phyloP scores from a whole-genome alignment of 2,329 filamentous ascomycete species.

The Chalaropsis ovoidea region DNA sequence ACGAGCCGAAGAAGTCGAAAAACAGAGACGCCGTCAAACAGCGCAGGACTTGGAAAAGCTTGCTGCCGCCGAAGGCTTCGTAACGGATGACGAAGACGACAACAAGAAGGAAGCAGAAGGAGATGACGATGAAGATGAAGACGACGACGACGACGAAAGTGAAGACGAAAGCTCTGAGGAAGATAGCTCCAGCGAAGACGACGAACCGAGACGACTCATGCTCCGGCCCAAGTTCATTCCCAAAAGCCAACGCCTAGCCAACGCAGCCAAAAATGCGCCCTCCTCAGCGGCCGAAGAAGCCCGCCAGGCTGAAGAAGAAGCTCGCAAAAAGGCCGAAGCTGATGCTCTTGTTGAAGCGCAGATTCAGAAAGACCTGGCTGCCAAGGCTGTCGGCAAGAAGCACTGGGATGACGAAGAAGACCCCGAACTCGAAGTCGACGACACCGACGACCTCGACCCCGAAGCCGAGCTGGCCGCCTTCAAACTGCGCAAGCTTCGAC shows the following conservation, averaged over 20 bases:
- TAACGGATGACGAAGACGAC: conserved; percentile 44
- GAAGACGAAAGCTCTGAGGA: conserved; percentile 35
- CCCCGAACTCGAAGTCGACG: conserved; percentile 70
- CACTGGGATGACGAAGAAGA: conserved; percentile 71
- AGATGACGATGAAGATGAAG: conserved; percentile 33
- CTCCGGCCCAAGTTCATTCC: conserved; percentile 55
- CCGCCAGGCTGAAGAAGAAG: conserved; percentile 46
- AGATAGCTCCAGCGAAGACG: conserved; percentile 46
- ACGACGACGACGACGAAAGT: conserved; percentile 37
- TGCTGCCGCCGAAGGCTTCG: conserved; percentile 52
- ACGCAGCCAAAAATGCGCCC: conserved; percentile 26
- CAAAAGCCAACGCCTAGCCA: conserved; percentile 42
- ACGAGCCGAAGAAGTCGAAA: conserved; percentile 39
- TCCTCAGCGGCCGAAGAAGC: conserved; percentile 28
- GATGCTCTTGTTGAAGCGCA: conserved; percentile 81
- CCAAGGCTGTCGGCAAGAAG: conserved; percentile 63
- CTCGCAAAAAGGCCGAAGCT: conserved; percentile 57
- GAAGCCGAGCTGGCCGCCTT: conserved; percentile 85
- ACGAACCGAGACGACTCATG: conserved; percentile 47
- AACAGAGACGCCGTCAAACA: conserved; percentile 35
- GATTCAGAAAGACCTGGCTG: conserved; percentile 68
- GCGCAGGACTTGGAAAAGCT: conserved; percentile 34
- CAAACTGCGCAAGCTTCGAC: conserved; percentile 83
- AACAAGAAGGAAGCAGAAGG: conserved; percentile 28
- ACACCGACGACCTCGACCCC: conserved; percentile 76